Evolutionary conservation across 345 rosid genomes (phyloP).

Genomic region (Melaleuca alternifolia): DNA sequence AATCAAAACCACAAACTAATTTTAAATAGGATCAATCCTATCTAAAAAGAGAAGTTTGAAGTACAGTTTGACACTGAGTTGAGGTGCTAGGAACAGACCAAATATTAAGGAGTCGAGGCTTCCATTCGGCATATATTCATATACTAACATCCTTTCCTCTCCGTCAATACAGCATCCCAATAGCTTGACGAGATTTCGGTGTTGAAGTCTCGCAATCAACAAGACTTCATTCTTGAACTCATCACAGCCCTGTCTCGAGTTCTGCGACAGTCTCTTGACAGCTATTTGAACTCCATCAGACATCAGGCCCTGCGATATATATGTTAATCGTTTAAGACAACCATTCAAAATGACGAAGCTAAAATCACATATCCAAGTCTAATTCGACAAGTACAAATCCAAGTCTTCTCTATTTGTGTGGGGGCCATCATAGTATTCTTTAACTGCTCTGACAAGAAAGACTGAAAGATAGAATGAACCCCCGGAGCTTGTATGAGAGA

Average conservation of each 20-base stretch:
- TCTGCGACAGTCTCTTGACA: constrained; percentile 6
- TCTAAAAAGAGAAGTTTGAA: too few relatives aligned
- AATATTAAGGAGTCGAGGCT: background rate
- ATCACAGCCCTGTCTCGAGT: background rate
- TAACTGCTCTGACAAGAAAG: background rate
- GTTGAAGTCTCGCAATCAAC: constrained; percentile 1
- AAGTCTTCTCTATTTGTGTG: background rate
- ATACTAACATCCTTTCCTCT: background rate
- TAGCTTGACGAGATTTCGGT: constrained; percentile 1
- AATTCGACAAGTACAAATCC: too few relatives aligned
- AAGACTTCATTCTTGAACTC: background rate
- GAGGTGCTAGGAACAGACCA: background rate
- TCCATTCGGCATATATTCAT: background rate
- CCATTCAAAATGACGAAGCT: background rate
- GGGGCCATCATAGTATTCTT: background rate
- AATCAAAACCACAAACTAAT: background rate
- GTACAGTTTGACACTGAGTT: background rate
- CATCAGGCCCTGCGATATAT: background rate
- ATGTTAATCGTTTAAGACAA: background rate
- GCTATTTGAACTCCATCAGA: constrained; percentile 4
- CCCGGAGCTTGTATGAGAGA: background rate
- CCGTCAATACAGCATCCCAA: background rate
- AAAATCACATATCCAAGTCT: background rate
- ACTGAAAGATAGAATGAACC: background rate
- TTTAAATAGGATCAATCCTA: background rate